phyloP scores from a whole-genome alignment of 2,329 filamentous ascomycete genomes.

The Thielaviopsis populi region DNA sequence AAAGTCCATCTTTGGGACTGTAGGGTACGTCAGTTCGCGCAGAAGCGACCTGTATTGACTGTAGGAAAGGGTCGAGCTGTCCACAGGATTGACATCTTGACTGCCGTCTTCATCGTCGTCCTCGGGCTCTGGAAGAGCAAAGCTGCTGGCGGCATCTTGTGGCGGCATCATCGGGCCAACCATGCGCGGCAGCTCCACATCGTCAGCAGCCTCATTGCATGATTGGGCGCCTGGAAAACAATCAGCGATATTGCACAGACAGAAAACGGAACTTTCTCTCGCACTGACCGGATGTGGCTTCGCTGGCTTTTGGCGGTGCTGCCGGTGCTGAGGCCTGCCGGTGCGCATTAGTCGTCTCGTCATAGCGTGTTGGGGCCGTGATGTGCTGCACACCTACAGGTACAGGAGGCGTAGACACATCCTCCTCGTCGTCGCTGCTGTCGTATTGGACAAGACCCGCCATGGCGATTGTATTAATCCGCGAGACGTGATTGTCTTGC shows the following conservation, averaged over 20 bases:
- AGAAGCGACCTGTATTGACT: conserved; percentile 47
- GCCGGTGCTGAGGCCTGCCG: neutral
- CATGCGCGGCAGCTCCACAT: neutral
- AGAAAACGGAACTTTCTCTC: neutral
- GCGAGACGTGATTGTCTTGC: neutral
- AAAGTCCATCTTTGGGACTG: conserved; percentile 56
- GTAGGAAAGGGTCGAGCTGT: conserved; percentile 45
- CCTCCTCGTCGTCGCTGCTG: conserved; percentile 38
- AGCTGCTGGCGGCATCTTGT: conserved; percentile 7
- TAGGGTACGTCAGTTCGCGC: conserved; percentile 59
- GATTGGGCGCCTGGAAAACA: neutral
- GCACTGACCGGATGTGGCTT: neutral
- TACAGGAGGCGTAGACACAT: conserved; percentile 17
- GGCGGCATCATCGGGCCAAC: conserved; percentile 16
- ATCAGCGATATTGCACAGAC: neutral
- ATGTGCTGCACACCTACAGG: conserved; percentile 5
- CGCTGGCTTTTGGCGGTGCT: neutral
- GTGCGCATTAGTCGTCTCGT: neutral
- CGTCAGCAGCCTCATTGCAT: neutral
- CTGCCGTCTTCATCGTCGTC: conserved; percentile 20
- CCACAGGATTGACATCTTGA: neutral
- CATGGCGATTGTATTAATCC: conserved; percentile 21
- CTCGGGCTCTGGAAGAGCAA: conserved; percentile 15
- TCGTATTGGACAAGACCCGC: conserved; percentile 35
- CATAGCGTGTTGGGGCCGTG: neutral